Base-by-base conservation (phyloP, 1,284 basidiomycete species). In the Trichosporon coremiiforme region DNA sequence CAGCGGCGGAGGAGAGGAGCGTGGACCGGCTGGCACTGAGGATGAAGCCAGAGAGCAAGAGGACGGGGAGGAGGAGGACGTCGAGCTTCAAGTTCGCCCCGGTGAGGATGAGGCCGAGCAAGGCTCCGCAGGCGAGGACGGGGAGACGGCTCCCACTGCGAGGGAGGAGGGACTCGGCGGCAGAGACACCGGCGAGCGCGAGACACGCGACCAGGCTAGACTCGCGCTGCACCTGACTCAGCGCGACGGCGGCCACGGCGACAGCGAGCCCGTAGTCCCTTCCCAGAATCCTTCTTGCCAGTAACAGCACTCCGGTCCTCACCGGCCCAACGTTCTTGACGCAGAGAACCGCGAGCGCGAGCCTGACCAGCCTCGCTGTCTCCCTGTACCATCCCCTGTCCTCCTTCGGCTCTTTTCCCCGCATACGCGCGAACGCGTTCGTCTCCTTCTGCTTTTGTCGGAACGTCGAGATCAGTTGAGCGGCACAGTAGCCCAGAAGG, bases 141-240 rank as follows among this genome's bases (percentile, higher is more conserved):
- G 31, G 57, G 10, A 60, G 2, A 4, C 29, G 57, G 29, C 29
- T 33, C 5, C 25, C 29, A 4, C 1, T 9, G 17, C 47, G 47
- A 7, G 47, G 47, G n/a, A 53, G n/a, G 3, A 22, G 20, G n/a
- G n/a, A 15, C 9, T 53, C 47, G 1, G n/a, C 47, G 1, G 47
- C 47, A n/a, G 47, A 20, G 4, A 53, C 20, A 7, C 47, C 47
- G 4, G 47, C 47, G n/a, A 53, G 47, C 4, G 47, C 47, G n/a
- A 53, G n/a, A 22, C 47, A 53, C 4, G 5, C 47, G 15, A 53
- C 15, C 20, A 53, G 20, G 20, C 47, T 53, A 1, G 2, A 2
- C 31, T 60, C 57, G 31, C 29, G 29, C 57, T 60, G 57, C 31
- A 33, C 57, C 57, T 60, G 57, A 15, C 29, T 33, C 29, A 60